phyloP scores from a whole-genome alignment of 1,139 yeast genomes.

The Martiniozyma asiatica region DNA sequence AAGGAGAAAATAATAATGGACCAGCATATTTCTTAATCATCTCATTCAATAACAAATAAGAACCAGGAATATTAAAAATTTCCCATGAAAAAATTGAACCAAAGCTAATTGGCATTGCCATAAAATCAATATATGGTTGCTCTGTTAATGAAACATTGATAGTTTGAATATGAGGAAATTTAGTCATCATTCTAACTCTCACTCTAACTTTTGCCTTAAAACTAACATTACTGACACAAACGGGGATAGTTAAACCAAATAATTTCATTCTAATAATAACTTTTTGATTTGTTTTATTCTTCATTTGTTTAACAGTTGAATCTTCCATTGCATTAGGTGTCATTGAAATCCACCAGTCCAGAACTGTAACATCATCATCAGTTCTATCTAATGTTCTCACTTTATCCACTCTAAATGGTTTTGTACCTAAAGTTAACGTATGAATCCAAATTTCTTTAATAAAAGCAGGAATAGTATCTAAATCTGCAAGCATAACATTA shows the following conservation, averaged over 20 bases:
- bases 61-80: conserved; percentile 74
- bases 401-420: conserved; percentile 84
- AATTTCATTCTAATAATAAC: conserved; percentile 53
- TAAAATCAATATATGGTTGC: conserved; percentile 80
- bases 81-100: conserved; percentile 81
- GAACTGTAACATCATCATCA: conserved; percentile 76
- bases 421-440: conserved; percentile 82
- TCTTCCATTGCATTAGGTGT: conserved; percentile 86
- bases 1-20: conserved; percentile 76
- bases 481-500: conserved; percentile 66
- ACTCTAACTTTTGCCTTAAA: conserved; percentile 62
- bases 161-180: conserved; percentile 89
- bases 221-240: conserved; percentile 49
- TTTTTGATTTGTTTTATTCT: conserved; percentile 72
- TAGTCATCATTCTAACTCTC: conserved; percentile 76
- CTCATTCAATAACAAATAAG: conserved; percentile 67
- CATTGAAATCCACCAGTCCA: conserved; percentile 92
- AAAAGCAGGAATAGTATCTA: conserved; percentile 69
- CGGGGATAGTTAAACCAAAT: conserved; percentile 59
- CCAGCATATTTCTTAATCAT: conserved; percentile 81
- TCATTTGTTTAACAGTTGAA: conserved; percentile 70
- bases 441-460: conserved; percentile 76
- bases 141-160: conserved; percentile 74
- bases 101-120: conserved; percentile 55
- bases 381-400: conserved; percentile 86